These are phyloP conservation scores for Arxiozyma bovina DNA, from an alignment of 1,139 yeast genomes.

Conservation along the genomic window DNA sequence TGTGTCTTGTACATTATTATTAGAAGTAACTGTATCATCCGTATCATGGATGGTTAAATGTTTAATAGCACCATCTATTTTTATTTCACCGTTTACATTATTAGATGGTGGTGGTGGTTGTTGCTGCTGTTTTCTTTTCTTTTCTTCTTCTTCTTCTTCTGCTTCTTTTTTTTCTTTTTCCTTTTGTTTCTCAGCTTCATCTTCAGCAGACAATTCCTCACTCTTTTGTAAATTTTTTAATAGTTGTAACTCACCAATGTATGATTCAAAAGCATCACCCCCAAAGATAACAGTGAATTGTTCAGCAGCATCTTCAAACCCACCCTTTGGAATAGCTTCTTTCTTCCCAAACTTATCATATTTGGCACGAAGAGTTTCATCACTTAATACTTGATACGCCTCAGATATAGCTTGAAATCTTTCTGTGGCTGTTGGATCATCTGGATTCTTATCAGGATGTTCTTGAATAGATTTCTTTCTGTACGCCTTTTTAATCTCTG, in stretches of 20 bases:
- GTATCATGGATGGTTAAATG: constrained; percentile 1
- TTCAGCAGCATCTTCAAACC: constrained; percentile 64
- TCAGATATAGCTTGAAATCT: constrained; percentile 61
- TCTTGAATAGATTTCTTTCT: constrained; percentile 77
- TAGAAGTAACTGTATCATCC: neutral
- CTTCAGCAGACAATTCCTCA: constrained; percentile 30
- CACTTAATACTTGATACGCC: constrained; percentile 60
- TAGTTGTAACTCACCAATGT: constrained; percentile 65
- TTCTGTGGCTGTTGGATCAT: constrained; percentile 59
- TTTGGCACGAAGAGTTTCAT: constrained; percentile 46
- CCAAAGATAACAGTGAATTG: constrained; percentile 64
- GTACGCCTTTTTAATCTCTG: constrained; percentile 87
- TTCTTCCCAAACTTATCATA: constrained; percentile 60
- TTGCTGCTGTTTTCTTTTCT: constrained; percentile 38
- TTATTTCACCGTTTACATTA: neutral
- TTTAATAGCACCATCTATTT: neutral
- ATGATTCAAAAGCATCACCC: constrained; percentile 62
- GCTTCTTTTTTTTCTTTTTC: constrained; percentile 45
- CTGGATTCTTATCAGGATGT: constrained; percentile 94
- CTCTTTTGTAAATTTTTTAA: constrained; percentile 50
- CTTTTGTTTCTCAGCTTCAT: constrained; percentile 38
- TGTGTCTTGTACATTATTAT: constrained; percentile 13
- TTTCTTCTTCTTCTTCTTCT: constrained; percentile 37
- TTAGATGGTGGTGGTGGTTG: neutral
- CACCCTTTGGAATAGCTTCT: constrained; percentile 55